phyloP scores from a whole-genome alignment of 345 rosid genomes.

The Triadica sebifera region DNA sequence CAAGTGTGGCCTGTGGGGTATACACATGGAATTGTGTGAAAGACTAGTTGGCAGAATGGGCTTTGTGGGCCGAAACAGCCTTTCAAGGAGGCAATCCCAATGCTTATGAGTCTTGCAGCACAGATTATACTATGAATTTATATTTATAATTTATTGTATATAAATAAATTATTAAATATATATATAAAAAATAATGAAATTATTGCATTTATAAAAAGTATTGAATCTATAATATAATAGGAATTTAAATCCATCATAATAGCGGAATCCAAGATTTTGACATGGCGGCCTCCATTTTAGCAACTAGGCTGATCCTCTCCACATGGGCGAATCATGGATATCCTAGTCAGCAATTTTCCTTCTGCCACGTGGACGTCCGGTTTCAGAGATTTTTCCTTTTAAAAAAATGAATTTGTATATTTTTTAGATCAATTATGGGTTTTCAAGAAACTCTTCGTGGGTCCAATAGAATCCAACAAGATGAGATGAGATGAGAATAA shows the following conservation, averaged over 20 bases:
- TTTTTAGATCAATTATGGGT: background rate
- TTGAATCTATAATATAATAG: too few relatives aligned
- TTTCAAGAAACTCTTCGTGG: background rate
- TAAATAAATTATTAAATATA: too few relatives aligned
- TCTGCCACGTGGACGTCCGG: conserved; percentile 24
- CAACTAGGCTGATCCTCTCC: conserved; percentile 37
- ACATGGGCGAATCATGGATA: conserved; percentile 32
- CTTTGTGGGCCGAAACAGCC: conserved; percentile 37
- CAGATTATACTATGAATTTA: too few relatives aligned
- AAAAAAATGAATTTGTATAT: background rate
- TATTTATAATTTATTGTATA: too few relatives aligned
- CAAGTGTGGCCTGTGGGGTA: conserved; percentile 31
- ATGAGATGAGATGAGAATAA: conserved; percentile 7
- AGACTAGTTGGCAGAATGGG: conserved; percentile 51
- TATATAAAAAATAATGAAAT: too few relatives aligned
- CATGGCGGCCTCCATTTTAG: background rate
- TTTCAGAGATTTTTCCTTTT: background rate
- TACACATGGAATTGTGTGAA: conserved; percentile 28
- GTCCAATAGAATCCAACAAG: conserved; percentile 25
- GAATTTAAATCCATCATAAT: too few relatives aligned
- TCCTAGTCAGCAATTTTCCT: conserved; percentile 35
- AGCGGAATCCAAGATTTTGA: conserved; percentile 22
- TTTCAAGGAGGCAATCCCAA: conserved; percentile 37
- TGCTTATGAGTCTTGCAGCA: conserved; percentile 15
- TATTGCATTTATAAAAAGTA: too few relatives aligned